phyloP scores from a whole-genome alignment of 73 alveolate genomes.

The Strombidium stylifer region DNA sequence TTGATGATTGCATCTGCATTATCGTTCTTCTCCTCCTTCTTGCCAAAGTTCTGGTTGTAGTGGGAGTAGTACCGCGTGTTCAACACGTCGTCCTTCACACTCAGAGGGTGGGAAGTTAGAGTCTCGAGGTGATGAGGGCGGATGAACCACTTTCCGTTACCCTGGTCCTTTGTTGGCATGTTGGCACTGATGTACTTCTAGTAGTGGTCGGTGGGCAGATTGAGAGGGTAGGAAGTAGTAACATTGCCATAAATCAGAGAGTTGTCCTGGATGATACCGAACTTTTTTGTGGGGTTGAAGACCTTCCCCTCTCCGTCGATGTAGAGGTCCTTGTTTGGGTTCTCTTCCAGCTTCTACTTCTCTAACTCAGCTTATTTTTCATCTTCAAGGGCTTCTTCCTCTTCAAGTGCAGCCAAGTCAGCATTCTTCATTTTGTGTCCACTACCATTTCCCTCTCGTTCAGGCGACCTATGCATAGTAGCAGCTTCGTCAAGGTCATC shows the following conservation, averaged over 20 bases:
- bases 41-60: slow-evolving; percentile 58
- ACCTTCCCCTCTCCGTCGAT: slow-evolving; percentile 28
- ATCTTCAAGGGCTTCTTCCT: slow-evolving; percentile 47
- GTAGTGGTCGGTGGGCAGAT: slow-evolving; percentile 59
- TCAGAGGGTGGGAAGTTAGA: slow-evolving; percentile 75
- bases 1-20: slow-evolving; percentile 73
- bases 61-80: slow-evolving; percentile 82
- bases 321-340: slow-evolving; percentile 52
- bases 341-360: slow-evolving; percentile 44
- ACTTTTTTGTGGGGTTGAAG: slow-evolving; percentile 55
- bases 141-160: slow-evolving; percentile 81
- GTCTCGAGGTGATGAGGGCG: slow-evolving; percentile 90
- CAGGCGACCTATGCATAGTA: slow-evolving; percentile 10
- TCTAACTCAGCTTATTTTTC: slow-evolving; percentile 35
- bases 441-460: too few species aligned
- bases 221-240: slow-evolving; percentile 57
- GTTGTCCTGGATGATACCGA: slow-evolving; percentile 47
- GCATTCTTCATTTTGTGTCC: slow-evolving; percentile 20
- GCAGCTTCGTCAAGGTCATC: slow-evolving; percentile 26
- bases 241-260: slow-evolving; percentile 55
- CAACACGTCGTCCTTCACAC: slow-evolving; percentile 87
- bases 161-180: slow-evolving; percentile 34
- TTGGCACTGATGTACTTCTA: slow-evolving; percentile 41
- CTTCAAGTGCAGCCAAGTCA: slow-evolving; percentile 6
- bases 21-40: slow-evolving; percentile 49